Conservation (phyloP, 1,139 yeast species). For the Kluyveromyces sp. region DNA sequence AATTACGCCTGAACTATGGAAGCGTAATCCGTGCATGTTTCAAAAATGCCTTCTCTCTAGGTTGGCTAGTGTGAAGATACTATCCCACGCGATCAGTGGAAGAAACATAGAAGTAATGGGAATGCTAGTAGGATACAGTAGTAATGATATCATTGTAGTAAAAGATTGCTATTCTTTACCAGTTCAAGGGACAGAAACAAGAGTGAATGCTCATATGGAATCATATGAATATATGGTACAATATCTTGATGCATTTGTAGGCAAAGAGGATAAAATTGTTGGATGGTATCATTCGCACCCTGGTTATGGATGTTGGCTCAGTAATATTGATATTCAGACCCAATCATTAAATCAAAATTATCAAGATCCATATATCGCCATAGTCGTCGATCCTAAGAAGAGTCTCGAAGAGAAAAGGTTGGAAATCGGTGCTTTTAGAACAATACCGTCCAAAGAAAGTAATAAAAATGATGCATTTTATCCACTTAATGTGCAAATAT, state of each 20-base stretch:
- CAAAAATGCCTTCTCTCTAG: slow-evolving; percentile 61
- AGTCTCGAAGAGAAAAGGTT: slow-evolving; percentile 58
- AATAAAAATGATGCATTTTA: not conserved
- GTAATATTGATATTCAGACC: slow-evolving; percentile 85
- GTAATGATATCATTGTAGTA: slow-evolving; percentile 53
- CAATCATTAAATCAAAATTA: slow-evolving; percentile 77
- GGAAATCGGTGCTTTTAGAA: slow-evolving; percentile 89
- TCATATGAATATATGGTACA: slow-evolving; percentile 94
- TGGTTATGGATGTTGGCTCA: slow-evolving; percentile 91
- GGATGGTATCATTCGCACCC: slow-evolving; percentile 99
- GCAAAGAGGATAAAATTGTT: slow-evolving; percentile 57
- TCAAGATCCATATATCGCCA: slow-evolving; percentile 87
- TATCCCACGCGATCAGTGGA: slow-evolving; percentile 76
- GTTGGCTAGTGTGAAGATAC: slow-evolving; percentile 71
- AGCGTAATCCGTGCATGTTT: slow-evolving; percentile 50
- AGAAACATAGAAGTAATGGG: slow-evolving; percentile 96
- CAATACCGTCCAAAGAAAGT: slow-evolving; percentile 27
- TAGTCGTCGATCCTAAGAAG: slow-evolving; percentile 78
- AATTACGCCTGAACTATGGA: slow-evolving; percentile 36
- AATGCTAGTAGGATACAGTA: slow-evolving; percentile 74
- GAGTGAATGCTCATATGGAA: slow-evolving; percentile 91
- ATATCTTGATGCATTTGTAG: slow-evolving; percentile 56
- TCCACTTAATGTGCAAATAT: not conserved
- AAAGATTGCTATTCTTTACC: slow-evolving; percentile 83
- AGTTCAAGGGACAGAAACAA: slow-evolving; percentile 91